These are phyloP conservation scores for Yamadazyma buinensis DNA, from an alignment of 1,139 yeast species.

Conservation along the genomic window DNA sequence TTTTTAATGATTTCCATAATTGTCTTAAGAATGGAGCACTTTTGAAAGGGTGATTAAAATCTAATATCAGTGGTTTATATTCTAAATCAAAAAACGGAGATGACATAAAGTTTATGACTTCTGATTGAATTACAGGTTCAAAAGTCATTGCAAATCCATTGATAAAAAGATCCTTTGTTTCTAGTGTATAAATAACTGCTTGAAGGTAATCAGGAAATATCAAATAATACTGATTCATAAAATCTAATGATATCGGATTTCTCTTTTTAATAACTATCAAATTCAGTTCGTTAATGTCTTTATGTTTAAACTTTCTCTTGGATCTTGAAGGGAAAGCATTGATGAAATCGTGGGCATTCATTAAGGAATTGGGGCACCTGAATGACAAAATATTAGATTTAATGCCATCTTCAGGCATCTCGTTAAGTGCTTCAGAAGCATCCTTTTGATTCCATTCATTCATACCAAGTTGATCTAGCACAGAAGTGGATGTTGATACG, in stretches of 20 bases:
- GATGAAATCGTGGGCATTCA: constrained; percentile 35
- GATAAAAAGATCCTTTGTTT: constrained; percentile 44
- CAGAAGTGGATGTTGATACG: neutral
- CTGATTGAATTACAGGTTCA: constrained; percentile 32
- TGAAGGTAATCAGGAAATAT: constrained; percentile 43
- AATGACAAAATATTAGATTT: constrained; percentile 32
- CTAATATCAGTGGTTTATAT: neutral
- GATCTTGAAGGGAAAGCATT: constrained; percentile 31
- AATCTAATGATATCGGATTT: constrained; percentile 39
- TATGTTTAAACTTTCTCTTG: constrained; percentile 26
- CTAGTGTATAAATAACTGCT: constrained; percentile 50
- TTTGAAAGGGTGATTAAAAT: constrained; percentile 7
- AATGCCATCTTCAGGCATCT: constrained; percentile 18
- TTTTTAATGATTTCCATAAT: no score
- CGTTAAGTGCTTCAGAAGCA: constrained; percentile 20
- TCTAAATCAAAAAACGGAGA: constrained; percentile 28
- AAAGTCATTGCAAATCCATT: constrained; percentile 49
- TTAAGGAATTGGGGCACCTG: constrained; percentile 32
- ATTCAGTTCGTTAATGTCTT: constrained; percentile 17
- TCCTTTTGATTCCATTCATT: constrained; percentile 34
- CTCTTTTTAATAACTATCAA: constrained; percentile 46
- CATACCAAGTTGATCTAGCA: constrained; percentile 23
- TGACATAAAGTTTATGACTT: constrained; percentile 21
- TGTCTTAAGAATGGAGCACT: no score
- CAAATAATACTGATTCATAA: constrained; percentile 49